Evolutionary conservation across 805 yeast genomes (phyloP), one percentile per base, ranked within the genome.

Genomic region (Saccharomycopsis oosterbeekiorum): DNA sequence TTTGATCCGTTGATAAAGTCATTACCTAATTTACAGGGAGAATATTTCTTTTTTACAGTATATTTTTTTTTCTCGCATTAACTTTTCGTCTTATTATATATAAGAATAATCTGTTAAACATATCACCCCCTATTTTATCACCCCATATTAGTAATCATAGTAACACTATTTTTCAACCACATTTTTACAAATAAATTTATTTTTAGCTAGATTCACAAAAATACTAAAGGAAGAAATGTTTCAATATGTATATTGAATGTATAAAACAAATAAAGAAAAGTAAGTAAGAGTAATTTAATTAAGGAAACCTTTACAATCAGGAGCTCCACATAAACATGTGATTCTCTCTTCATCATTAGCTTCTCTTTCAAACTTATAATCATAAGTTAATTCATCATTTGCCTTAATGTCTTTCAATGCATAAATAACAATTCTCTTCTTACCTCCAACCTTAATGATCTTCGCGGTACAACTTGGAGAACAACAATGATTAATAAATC

Each of bases 401-500:
- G 94, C 88, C 3, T 79, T 88, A 62, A 94, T 86, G 70, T 93
- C 97, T 56, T 96, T 76, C 65, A 89, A 75, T 0, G 99, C 97
- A 73, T 93, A 94, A 37, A 94, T 91, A 59, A 92, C 98, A 75
- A 94, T 93, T 71, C 98, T 80, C 74, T 89, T 90, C 68, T 82
- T 86, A 3, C 97, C 97, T 62, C 91, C 97, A 47, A 91, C 97
- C 71, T 90, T 90, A 68, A 92, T 92, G 69, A 94, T 91, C 70
- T 92, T 93, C 1, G 99, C 98, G 0, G 96, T 91, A 74, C 99
- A 94, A 67, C 96, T 91, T 1, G 99, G 99, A 59, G 87, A 88
- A 75, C 99, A 94, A 71, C 97, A 91, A 72, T 94, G 99, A 68
- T 94, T 94, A 71, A 94, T 94, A 69, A 94, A 94, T 63, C 99